Evolutionary conservation across 148 eudicot genomes (phyloP), one percentile per base, ranked within the genome.

Genomic region (Heliosperma pusillum): DNA sequence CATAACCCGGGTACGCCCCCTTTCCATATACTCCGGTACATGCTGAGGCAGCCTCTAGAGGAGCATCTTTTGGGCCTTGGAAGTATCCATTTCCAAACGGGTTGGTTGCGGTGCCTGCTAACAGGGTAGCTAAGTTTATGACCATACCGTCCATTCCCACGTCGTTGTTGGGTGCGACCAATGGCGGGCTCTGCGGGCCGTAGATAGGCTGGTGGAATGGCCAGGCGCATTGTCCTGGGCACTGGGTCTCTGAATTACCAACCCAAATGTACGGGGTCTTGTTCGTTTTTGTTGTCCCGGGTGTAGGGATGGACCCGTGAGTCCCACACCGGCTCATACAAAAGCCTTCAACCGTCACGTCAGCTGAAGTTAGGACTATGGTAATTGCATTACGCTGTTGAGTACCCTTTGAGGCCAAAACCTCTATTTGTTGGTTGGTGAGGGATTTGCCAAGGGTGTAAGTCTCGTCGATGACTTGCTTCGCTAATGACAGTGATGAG

Each of bases 171-270:
- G 89, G 89, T 1, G 87, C 85, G 4, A 84, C 84, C 30, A 88
- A 27, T 0, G 91, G 84, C 10, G 85, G 77, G 74, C 79, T 68
- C 21, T 88, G 89, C 19, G 89, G 91, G 56, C 91, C 91, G 84
- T 86, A 88, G 13, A 86, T 86, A 76, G 91, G 91, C 77, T 86
- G 87, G 79, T 88, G 89, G 44, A 84, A 86, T 1, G 91, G 88
- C 88, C 88, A 83, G 0, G 87, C 90, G 42, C 88, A 77, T 61
- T 82, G 84, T 3, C 85, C 82, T 13, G 88, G 84, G 62, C 87
- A 83, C 30, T 84, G 83, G 10, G 77, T 81, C 72, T 77, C 88
- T 0, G 90, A 81, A 71, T 87, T 87, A 3, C 90, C 90, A 2
- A 87, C 90, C 90, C 90, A 87, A 3, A 81, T 79, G 83, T 87